Base-by-base conservation (phyloP, 2,329 filamentous ascomycete species). In the Orbilia quercus region DNA sequence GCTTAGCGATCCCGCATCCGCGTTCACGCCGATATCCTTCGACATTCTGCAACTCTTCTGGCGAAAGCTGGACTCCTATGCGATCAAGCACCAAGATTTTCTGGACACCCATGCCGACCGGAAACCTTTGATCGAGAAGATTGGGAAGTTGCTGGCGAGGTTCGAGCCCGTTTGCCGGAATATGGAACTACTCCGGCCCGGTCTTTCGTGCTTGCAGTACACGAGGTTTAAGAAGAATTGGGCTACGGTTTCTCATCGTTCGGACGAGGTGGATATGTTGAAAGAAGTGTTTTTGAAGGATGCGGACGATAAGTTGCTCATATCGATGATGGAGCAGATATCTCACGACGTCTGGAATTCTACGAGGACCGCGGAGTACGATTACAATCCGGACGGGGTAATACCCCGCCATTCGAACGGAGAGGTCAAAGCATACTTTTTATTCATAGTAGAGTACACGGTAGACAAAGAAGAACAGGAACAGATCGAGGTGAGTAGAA, bases 371-470 rank as follows among this genome's bases (percentile, higher is more conserved):
- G 53, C 47, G 1, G 34, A 57, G 9, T 67, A 51, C 18, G 63
- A 67, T 28, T 67, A 67, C 36, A 67, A 67, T 38, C 63, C 63
- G 0, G 63, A 67, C n/a, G 63, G 53, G 11, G 22, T 59, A 5
- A 20, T 67, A 7, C 63, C 63, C 12, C 28, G 16, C 25, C 63
- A 67, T 22, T 16, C 34, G 16, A 28, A 36, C 40, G 63, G 63
- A 7, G 45, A 59, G n/a, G 31, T 59, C 22, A 67, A 67, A 48
- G 63, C 63, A 18, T 67, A 67, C 12, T 36, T 67, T 34, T 42
- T 67, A 22, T 59, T 67, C 14, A 67, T 67, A 53, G 45, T 67
- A 1, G 63, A 67, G 22, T 67, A 67, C 54, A 67, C 47, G 22
- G 45, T 40, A 14, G 18, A 53, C 5, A 20, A 40, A 7, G n/a